A percentile compares a stretch with the other conserved stretches of the same genome.
phyloP scores from a whole-genome alignment of 108 stramenopile genomes.

The Aurantiochytrium sp. region DNA sequence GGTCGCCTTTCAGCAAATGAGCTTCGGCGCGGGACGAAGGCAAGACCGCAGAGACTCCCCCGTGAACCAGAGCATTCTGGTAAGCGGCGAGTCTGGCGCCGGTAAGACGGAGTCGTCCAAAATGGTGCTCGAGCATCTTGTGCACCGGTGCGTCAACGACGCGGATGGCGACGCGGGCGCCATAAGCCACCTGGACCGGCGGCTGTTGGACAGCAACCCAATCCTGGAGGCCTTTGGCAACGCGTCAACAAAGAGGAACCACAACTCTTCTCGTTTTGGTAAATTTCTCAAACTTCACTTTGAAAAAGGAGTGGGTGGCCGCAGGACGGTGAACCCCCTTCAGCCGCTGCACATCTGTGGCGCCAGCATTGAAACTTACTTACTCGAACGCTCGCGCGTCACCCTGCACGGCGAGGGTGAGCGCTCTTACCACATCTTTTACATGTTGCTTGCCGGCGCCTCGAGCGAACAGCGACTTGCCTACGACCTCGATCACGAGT shows the following conservation, averaged over 20 bases:
- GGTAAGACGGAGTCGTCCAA: slow-evolving; percentile 33
- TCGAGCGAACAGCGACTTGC: slow-evolving; percentile 29
- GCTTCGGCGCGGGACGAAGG: neutral
- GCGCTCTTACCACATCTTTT: slow-evolving; percentile 57
- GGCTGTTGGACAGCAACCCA: slow-evolving; percentile 18
- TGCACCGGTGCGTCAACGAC: neutral
- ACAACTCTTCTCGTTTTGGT: slow-evolving; percentile 31
- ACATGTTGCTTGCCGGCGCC: slow-evolving; percentile 42
- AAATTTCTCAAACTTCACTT: slow-evolving; percentile 26
- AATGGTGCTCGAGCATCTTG: neutral
- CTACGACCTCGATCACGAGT: slow-evolving; percentile 32
- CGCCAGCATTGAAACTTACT: slow-evolving; percentile 41
- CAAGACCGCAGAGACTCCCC: neutral
- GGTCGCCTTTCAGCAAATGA: slow-evolving; percentile 9
- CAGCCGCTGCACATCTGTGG: neutral
- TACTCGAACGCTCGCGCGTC: slow-evolving; percentile 52
- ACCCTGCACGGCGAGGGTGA: slow-evolving; percentile 35
- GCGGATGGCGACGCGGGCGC: neutral
- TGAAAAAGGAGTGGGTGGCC: neutral
- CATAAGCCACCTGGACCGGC: neutral
- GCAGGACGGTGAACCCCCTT: too few species aligned
- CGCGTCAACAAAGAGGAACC: slow-evolving; percentile 18
- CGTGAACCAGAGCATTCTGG: slow-evolving; percentile 6
- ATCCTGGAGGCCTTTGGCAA: slow-evolving; percentile 36
- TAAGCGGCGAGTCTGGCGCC: slow-evolving; percentile 32